Percentiles rank a stretch among this genome's conserved stretches.
Conservation (phyloP, 768 basidiomycete genomes). For the Mycena chlorophos region DNA sequence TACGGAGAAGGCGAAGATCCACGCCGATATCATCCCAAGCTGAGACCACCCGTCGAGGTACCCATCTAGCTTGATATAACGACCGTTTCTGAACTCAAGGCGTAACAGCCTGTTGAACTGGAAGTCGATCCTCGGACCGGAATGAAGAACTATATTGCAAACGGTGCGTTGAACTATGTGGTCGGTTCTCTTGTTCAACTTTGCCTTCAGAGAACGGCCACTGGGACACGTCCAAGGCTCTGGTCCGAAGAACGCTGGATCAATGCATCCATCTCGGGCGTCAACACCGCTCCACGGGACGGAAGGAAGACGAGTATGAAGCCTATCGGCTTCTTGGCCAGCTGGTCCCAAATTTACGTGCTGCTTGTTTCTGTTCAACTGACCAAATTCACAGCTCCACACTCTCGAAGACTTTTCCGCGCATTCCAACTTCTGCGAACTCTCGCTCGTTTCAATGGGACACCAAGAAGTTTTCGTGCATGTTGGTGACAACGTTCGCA, state of each 20-base stretch:
- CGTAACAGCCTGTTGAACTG: slow-evolving; percentile 66
- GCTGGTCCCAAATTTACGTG: slow-evolving; percentile 36
- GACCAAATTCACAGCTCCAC: slow-evolving; percentile 50
- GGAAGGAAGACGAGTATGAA: slow-evolving; percentile 73
- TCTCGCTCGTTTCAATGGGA: slow-evolving; percentile 74
- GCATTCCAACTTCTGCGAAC: slow-evolving; percentile 89
- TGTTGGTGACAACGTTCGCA: slow-evolving; percentile 76
- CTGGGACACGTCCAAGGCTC: slow-evolving; percentile 90
- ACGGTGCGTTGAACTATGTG: slow-evolving; percentile 42
- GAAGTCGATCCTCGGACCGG: slow-evolving; percentile 83
- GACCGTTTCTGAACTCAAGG: slow-evolving; percentile 1
- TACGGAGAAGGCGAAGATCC: slow-evolving; percentile 86
- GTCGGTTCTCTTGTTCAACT: not conserved
- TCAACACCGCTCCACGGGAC: slow-evolving; percentile 53
- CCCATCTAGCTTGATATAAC: slow-evolving; percentile 19
- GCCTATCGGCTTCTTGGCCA: slow-evolving; percentile 79
- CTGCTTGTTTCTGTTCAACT: not conserved
- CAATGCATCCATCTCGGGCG: slow-evolving; percentile 80
- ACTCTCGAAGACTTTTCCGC: slow-evolving; percentile 87
- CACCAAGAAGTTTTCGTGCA: slow-evolving; percentile 79
- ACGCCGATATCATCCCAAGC: slow-evolving; percentile 67
- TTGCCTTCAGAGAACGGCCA: slow-evolving; percentile 54
- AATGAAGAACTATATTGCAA: slow-evolving; percentile 96
- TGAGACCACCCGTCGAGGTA: slow-evolving; percentile 83
- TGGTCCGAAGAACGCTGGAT: slow-evolving; percentile 71